Percentiles rank a stretch among this genome's conserved stretches.
These are phyloP conservation scores for Gnaphalium uliginosum DNA, from an alignment of 129 eudicot genomes.

Conservation along the genomic window DNA sequence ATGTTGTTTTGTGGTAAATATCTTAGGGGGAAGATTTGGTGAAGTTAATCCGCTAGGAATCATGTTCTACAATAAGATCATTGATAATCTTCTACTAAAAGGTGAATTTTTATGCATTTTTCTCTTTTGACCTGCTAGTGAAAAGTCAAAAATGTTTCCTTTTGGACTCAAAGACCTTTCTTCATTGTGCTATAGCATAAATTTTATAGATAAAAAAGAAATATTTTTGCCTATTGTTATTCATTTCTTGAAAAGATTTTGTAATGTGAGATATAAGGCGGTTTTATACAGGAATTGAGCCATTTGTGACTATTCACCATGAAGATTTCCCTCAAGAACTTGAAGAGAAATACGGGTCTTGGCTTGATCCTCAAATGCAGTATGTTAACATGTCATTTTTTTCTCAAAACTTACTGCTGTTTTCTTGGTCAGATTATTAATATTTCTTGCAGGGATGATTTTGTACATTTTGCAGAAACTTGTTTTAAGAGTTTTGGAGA, in stretches of 20 bases:
- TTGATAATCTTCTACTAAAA: conserved; percentile 56
- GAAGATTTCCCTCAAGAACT: conserved; percentile 75
- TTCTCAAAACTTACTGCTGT: neutral
- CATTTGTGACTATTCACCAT: conserved; percentile 82
- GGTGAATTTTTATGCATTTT: conserved; percentile 45
- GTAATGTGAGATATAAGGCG: conserved; percentile 3
- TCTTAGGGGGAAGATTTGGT: conserved; percentile 76
- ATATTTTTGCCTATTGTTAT: neutral
- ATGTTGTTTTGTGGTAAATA: neutral
- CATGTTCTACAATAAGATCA: conserved; percentile 56
- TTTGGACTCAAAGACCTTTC: neutral
- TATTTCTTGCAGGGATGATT: conserved; percentile 70
- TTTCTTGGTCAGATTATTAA: neutral
- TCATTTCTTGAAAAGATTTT: neutral
- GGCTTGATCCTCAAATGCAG: conserved; percentile 86
- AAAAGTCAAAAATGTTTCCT: conserved; percentile 15
- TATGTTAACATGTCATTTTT: conserved; percentile 27
- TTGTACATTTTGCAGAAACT: conserved; percentile 60
- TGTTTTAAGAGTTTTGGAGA: conserved; percentile 79
- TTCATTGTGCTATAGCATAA: neutral
- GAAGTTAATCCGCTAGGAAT: conserved; percentile 59
- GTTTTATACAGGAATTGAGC: conserved; percentile 54
- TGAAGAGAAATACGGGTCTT: conserved; percentile 61
- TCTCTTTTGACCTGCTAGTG: neutral
- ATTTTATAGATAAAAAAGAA: neutral